Conservation (phyloP, 768 basidiomycete genomes). For the Naematelia aurantialba region DNA sequence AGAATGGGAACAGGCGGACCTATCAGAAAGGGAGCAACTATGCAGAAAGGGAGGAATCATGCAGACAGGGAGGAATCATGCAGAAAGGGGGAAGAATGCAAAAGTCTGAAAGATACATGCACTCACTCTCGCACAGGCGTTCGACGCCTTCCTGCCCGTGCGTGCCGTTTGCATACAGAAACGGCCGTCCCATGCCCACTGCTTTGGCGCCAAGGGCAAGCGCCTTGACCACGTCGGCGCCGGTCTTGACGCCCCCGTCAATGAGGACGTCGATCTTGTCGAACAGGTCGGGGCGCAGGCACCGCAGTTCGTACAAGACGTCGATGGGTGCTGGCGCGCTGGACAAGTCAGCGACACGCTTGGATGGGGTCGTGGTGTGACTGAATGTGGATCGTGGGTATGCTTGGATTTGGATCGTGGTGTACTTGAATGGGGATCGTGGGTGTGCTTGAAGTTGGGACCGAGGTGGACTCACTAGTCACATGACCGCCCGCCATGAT, state of each 20-base stretch:
- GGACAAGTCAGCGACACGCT: slow-evolving; percentile 7
- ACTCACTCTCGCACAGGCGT: slow-evolving; percentile 47
- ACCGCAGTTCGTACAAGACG: slow-evolving; percentile 70
- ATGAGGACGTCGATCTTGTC: slow-evolving; percentile 64
- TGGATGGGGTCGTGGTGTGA: neutral
- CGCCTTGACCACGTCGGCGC: slow-evolving; percentile 87
- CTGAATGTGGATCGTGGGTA: no score
- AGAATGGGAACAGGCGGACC: no score
- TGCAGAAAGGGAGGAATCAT: neutral
- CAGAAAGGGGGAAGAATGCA: neutral
- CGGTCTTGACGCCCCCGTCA: slow-evolving; percentile 76
- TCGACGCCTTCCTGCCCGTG: slow-evolving; percentile 52
- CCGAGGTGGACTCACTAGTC: slow-evolving; percentile 49
- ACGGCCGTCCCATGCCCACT: slow-evolving; percentile 51
- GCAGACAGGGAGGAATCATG: neutral
- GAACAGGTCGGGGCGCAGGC: slow-evolving; percentile 64
- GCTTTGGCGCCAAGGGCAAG: slow-evolving; percentile 62
- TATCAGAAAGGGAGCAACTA: neutral
- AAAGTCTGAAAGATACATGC: neutral
- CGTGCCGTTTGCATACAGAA: slow-evolving; percentile 52
- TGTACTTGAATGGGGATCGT: no score
- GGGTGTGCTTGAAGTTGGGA: no score
- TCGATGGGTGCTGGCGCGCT: slow-evolving; percentile 52
- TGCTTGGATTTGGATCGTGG: no score
- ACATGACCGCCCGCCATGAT: slow-evolving; percentile 70